Evolutionary conservation across 2,329 filamentous ascomycete species (phyloP), one percentile per base, ranked within the genome.

Genomic region (Talaromyces sp.): DNA sequence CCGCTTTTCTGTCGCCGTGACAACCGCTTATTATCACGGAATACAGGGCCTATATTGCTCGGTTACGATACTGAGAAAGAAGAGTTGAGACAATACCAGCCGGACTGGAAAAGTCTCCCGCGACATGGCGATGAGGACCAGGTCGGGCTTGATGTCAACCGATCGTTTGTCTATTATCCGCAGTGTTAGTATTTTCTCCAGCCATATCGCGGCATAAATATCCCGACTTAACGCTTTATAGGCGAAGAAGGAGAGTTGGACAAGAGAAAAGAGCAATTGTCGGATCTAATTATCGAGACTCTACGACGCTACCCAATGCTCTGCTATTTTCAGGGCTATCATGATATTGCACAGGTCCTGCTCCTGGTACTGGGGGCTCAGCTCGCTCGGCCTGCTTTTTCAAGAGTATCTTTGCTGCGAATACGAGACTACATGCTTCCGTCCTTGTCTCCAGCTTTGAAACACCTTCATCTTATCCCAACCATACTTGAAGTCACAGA

Each of bases 371-470:
- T 99, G 3, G 89, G 89, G 0, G 80, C 86, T 10, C 73, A 83
- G 24, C 75, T 83, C 62, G 89, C 91, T 16, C 82, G 85, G 19
- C 77, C 83, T 7, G 87, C 89, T 16, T 87, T 96, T 37, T 85
- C 90, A 39, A 90, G 91, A n/a, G 87, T 99, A 66, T 97, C 93
- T 3, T 84, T 93, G 37, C 85, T 98, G 52, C 90, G 93, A 62
- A 97, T 99, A 74, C 88, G 95, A 68, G 95, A 99, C 79, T 99
- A 97, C 77, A 97, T 99, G 95, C 87, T 99, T 11, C 93, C 94
- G 9, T 92, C 88, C 47, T 86, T 99, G 52, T 83, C 87, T 14
- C 92, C 93, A 3, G 92, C 93, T 24, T 83, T 96, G 58, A 85
- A 89, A 63, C 95, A 99, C 77, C 87, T 99, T n/a, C 86, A 88